Conservation (phyloP, 116 monocot genomes). For the Phalaenopsis hybrid region DNA sequence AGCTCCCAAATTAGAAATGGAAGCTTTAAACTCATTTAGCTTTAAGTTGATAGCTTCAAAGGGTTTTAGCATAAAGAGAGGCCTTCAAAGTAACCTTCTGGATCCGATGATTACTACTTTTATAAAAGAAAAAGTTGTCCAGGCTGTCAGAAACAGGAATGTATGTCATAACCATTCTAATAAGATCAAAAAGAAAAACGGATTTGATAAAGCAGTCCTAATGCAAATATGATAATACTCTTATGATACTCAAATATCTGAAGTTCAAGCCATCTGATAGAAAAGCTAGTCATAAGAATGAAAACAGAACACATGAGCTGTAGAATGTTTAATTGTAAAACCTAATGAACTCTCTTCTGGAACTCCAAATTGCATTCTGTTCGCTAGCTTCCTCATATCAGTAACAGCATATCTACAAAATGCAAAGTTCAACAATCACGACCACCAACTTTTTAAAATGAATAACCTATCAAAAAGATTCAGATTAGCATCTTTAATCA, state of each 20-base stretch:
- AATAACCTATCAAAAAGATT: neutral
- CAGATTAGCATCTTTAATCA: constrained; percentile 7
- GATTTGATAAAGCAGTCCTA: neutral
- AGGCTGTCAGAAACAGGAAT: neutral
- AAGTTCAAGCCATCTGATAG: neutral
- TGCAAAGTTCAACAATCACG: neutral
- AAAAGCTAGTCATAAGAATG: neutral
- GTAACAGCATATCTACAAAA: constrained; percentile 77
- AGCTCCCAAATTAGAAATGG: neutral
- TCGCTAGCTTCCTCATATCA: constrained; percentile 96
- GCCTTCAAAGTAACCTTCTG: neutral
- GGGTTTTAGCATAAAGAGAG: neutral
- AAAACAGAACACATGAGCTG: neutral
- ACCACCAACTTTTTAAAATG: neutral
- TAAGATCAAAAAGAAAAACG: neutral
- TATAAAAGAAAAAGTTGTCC: neutral
- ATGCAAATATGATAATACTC: neutral
- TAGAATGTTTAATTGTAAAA: constrained; percentile 8
- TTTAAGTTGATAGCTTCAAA: neutral
- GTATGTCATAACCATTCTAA: neutral
- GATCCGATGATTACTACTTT: neutral
- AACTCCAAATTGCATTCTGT: constrained; percentile 92
- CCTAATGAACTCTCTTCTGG: constrained; percentile 91
- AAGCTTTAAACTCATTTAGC: neutral
- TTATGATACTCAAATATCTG: neutral